phyloP scores from a whole-genome alignment of 805 yeast species.

The Ogataea dorogensis region DNA sequence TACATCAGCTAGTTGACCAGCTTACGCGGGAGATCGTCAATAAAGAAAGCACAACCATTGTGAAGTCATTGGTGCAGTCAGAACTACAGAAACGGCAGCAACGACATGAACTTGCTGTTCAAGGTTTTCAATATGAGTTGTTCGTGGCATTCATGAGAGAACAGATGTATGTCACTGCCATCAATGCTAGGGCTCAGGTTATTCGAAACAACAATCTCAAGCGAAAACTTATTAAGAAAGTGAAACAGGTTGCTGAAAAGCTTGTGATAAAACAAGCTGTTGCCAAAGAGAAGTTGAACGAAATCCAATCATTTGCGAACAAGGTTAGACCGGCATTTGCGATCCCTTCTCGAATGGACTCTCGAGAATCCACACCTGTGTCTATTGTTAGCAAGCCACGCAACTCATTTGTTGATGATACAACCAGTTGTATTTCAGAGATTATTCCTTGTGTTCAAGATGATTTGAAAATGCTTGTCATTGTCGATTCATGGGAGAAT shows the following conservation, averaged over 20 bases:
- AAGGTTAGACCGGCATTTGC: conserved; percentile 24
- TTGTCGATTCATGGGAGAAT: conserved; percentile 49
- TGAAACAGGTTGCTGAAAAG: conserved; percentile 32
- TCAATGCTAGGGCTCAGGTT: conserved; percentile 46
- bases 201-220: conserved; percentile 36
- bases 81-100: conserved; percentile 7
- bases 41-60: conserved; percentile 25
- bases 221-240: conserved; percentile 28
- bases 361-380: not conserved
- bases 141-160: conserved; percentile 63
- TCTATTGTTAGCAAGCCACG: not conserved
- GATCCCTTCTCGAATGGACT: not conserved
- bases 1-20: conserved; percentile 22
- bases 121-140: conserved; percentile 47
- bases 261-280: conserved; percentile 27
- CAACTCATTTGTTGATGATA: conserved; percentile 3
- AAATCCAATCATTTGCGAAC: conserved; percentile 30
- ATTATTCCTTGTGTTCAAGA: conserved; percentile 1
- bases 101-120: conserved; percentile 32
- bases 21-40: conserved; percentile 28
- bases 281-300: conserved; percentile 41
- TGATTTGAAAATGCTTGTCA: conserved; percentile 33
- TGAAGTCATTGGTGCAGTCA: conserved; percentile 4
- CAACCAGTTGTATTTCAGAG: conserved; percentile 2
- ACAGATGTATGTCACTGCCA: conserved; percentile 41